Conservation (phyloP, 768 basidiomycete genomes). For the Psilocybe cubensis region DNA sequence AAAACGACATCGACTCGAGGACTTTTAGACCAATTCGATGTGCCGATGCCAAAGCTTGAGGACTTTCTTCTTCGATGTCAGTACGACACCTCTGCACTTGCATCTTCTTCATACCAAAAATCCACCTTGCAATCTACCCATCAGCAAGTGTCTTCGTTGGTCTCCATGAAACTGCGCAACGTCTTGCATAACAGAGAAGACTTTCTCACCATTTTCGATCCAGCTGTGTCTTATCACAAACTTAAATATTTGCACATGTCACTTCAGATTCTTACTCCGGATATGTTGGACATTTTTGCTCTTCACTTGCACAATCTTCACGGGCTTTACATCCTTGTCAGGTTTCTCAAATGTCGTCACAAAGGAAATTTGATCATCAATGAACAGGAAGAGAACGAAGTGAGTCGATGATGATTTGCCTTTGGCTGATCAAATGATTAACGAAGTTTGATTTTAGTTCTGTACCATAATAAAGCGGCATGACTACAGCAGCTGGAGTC, state of each 20-base stretch:
- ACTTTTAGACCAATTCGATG: not conserved
- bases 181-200: not conserved
- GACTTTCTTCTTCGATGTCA: not conserved
- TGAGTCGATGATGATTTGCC: too few relatives aligned
- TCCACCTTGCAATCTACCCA: not conserved
- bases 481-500: not conserved
- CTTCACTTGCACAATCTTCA: not conserved
- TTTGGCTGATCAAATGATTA: too few relatives aligned
- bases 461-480: too few relatives aligned
- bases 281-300: not conserved
- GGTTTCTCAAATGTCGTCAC: not conserved
- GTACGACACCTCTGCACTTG: not conserved
- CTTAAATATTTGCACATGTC: not conserved
- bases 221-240: not conserved
- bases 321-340: not conserved
- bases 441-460: too few relatives aligned
- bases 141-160: not conserved
- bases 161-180: not conserved
- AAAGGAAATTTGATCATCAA: not conserved
- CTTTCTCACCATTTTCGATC: not conserved
- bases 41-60: not conserved
- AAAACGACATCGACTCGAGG: not conserved
- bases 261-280: not conserved
- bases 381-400: conserved; percentile 1
- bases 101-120: not conserved